These are phyloP conservation scores for Erythrobasidium hasegawianum DNA, from an alignment of 1,284 basidiomycete genomes.

Conservation along the genomic window DNA sequence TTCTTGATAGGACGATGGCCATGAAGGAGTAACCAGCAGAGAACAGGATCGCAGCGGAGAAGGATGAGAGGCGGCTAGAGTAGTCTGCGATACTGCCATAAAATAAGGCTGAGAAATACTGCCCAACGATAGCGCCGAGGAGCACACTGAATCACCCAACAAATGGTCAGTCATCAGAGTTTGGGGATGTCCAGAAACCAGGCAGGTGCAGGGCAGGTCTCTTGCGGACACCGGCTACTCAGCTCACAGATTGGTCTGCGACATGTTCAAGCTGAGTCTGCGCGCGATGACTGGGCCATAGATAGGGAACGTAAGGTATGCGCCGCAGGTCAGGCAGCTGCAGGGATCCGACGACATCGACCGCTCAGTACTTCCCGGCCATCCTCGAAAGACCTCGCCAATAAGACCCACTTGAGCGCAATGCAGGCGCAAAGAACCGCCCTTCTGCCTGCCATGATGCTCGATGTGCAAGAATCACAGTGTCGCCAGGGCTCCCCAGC, in stretches of 20 bases:
- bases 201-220: background rate
- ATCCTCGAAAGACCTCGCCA: background rate
- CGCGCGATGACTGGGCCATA: constrained; percentile 34
- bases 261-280: constrained; percentile 17
- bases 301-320: constrained; percentile 40
- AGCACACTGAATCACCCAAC: background rate
- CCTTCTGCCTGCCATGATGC: constrained; percentile 1
- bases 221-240: too few species aligned
- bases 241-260: constrained; percentile 20
- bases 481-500: too few species aligned
- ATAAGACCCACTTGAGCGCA: constrained; percentile 19
- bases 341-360: too few species aligned
- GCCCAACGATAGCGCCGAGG: constrained; percentile 29
- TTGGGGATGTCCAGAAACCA: constrained; percentile 15
- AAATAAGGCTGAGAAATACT: constrained; percentile 31
- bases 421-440: constrained; percentile 29
- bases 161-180: constrained; percentile 11
- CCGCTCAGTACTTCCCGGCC: background rate
- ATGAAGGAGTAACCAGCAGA: constrained; percentile 37
- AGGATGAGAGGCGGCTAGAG: constrained; percentile 37
- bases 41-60: constrained; percentile 37
- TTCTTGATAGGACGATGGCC: constrained; percentile 4
- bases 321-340: constrained; percentile 42
- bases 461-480: too few species aligned
- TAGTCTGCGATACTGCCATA: constrained; percentile 40